A percentile compares a stretch with the other conserved stretches of the same genome.
Evolutionary conservation across 2,329 filamentous ascomycete genomes (phyloP).

Genomic region (Coniochaeta prunicola): DNA sequence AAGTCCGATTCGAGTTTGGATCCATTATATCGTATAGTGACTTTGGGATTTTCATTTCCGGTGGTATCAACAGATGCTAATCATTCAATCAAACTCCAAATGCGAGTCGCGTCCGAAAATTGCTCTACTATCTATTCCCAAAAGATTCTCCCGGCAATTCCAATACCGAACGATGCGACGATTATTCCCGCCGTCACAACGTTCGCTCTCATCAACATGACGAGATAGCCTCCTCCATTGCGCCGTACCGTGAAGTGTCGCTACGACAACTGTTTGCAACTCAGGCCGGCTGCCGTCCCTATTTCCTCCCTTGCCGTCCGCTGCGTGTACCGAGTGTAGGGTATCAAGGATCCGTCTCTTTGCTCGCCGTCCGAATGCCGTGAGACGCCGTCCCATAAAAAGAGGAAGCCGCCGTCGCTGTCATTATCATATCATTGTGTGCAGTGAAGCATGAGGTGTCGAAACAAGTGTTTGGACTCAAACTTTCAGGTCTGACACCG

Average conservation of each 20-base stretch:
- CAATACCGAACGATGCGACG: neutral
- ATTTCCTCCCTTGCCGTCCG: neutral
- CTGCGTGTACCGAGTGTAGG: conserved; percentile 1
- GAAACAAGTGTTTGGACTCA: conserved; percentile 21
- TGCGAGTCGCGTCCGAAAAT: neutral
- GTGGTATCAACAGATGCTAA: neutral
- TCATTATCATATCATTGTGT: conserved; percentile 5
- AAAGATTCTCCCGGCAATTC: neutral
- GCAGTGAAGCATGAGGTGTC: conserved; percentile 4
- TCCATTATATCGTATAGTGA: neutral
- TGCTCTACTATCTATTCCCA: neutral
- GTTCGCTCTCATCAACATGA: neutral
- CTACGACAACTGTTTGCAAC: neutral
- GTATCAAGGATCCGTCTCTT: neutral
- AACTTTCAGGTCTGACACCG: conserved; percentile 52
- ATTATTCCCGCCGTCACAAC: neutral
- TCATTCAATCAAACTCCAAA: neutral
- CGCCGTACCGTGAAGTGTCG: conserved; percentile 1
- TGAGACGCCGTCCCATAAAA: conserved; percentile 3
- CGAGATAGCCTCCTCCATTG: neutral
- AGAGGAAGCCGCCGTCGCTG: conserved; percentile 6
- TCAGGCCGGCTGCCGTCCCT: neutral
- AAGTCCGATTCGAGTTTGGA: neutral
- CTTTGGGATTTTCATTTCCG: neutral
- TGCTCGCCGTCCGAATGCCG: neutral